These are phyloP conservation scores for Petunia axillaris DNA, from an alignment of 257 asterid genomes.

Conservation along the genomic window DNA sequence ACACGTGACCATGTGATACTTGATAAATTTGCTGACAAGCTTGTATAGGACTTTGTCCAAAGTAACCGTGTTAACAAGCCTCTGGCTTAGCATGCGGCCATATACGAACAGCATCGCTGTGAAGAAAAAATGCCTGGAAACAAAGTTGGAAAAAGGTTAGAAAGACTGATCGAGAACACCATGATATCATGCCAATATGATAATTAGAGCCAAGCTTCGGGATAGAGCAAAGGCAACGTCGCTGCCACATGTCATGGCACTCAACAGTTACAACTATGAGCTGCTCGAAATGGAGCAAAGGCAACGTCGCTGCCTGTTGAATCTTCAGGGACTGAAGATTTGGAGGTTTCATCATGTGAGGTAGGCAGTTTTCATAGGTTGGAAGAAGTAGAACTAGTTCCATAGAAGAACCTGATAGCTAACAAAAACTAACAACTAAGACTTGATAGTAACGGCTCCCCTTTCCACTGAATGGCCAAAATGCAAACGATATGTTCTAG, in stretches of 20 bases:
- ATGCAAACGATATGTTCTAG: slow-evolving; percentile 6
- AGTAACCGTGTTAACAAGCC: slow-evolving; percentile 80
- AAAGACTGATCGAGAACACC: slow-evolving; percentile 13
- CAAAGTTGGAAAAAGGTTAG: slow-evolving; percentile 25
- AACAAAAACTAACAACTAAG: slow-evolving; percentile 4
- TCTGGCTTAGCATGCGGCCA: slow-evolving; percentile 85
- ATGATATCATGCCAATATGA: neutral
- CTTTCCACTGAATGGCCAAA: slow-evolving; percentile 13
- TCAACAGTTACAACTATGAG: neutral
- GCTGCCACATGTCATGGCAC: neutral
- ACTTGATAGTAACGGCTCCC: slow-evolving; percentile 7
- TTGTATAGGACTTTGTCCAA: slow-evolving; percentile 69
- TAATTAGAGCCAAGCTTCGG: slow-evolving; percentile 9
- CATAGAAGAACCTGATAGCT: slow-evolving; percentile 4
- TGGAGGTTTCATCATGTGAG: neutral
- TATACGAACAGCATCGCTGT: slow-evolving; percentile 85
- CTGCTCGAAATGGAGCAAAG: neutral
- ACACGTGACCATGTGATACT: slow-evolving; percentile 94
- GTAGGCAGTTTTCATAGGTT: neutral
- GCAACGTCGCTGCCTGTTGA: neutral
- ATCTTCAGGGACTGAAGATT: neutral
- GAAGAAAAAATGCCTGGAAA: slow-evolving; percentile 86
- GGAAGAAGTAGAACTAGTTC: slow-evolving; percentile 10
- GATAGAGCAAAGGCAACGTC: neutral
- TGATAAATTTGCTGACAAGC: slow-evolving; percentile 67